phyloP scores from a whole-genome alignment of 371 early-diverging fungal species.

The Mucor saturninus region DNA sequence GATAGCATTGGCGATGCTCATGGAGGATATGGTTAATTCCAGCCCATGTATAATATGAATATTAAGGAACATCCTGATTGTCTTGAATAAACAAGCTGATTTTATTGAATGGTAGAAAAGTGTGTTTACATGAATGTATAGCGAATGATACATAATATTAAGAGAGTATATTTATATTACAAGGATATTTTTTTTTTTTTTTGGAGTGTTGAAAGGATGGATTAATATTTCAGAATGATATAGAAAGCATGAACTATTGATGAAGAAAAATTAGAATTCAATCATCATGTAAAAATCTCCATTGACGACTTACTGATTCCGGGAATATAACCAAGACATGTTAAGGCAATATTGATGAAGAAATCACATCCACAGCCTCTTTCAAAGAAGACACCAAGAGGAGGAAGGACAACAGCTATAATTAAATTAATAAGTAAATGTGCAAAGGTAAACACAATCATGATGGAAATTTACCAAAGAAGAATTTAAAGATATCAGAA shows the following conservation, averaged over 20 bases:
- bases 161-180: not conserved
- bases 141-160: not conserved
- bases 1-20: slow-evolving; percentile 41
- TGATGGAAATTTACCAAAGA: slow-evolving; percentile 36
- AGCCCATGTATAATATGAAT: slow-evolving; percentile 63
- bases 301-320: slow-evolving; percentile 58
- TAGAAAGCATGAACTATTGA: slow-evolving; percentile 40
- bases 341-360: slow-evolving; percentile 78
- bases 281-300: not conserved
- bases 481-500: slow-evolving; percentile 48
- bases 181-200: not conserved
- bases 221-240: slow-evolving; percentile 38
- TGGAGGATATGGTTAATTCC: slow-evolving; percentile 59
- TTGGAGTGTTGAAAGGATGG: not conserved
- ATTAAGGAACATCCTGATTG: slow-evolving; percentile 62
- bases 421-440: not conserved
- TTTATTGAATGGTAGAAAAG: not conserved
- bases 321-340: slow-evolving; percentile 81
- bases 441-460: not conserved
- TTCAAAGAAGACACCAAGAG: slow-evolving; percentile 71
- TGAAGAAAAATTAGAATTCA: not conserved
- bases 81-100: slow-evolving; percentile 29
- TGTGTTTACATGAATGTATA: not conserved
- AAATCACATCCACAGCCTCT: slow-evolving; percentile 76
- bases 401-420: slow-evolving; percentile 51